Conservation (phyloP, 1,139 yeast species). For the Candida neerlandica region DNA sequence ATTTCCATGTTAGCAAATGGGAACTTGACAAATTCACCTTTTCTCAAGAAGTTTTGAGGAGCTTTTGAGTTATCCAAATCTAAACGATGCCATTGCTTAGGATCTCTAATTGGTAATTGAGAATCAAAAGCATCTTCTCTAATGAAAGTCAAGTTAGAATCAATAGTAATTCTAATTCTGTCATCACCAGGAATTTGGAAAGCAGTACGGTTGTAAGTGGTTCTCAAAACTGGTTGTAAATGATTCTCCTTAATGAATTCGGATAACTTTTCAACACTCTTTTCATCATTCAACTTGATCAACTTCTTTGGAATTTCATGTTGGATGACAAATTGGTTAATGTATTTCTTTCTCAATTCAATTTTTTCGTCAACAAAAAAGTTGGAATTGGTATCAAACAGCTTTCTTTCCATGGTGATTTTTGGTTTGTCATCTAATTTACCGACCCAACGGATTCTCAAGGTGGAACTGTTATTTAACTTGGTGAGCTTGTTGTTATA, state of each 20-base stretch:
- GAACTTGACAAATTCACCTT: slow-evolving; percentile 83
- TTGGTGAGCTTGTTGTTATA: slow-evolving; percentile 82
- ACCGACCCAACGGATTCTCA: slow-evolving; percentile 92
- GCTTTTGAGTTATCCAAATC: slow-evolving; percentile 80
- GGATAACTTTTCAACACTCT: slow-evolving; percentile 49
- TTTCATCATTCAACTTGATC: slow-evolving; percentile 26
- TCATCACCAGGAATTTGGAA: slow-evolving; percentile 98
- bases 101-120: slow-evolving; percentile 87
- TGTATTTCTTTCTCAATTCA: slow-evolving; percentile 69
- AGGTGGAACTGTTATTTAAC: slow-evolving; percentile 68
- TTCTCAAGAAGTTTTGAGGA: slow-evolving; percentile 73
- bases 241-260: slow-evolving; percentile 63
- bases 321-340: slow-evolving; percentile 37
- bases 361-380: slow-evolving; percentile 61
- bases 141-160: slow-evolving; percentile 82
- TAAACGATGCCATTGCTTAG: slow-evolving; percentile 85
- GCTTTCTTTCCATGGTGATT: slow-evolving; percentile 78
- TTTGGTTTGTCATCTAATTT: slow-evolving; percentile 75
- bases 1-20: slow-evolving; percentile 94
- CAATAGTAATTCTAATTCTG: slow-evolving; percentile 84
- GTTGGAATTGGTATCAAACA: slow-evolving; percentile 57
- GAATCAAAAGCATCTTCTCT: slow-evolving; percentile 89
- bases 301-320: slow-evolving; percentile 31
- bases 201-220: slow-evolving; percentile 89
- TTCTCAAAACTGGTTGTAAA: slow-evolving; percentile 83